Percentiles rank a stretch among this genome's conserved stretches.
These are phyloP conservation scores for Fragaria nilgerrensis DNA, from an alignment of 306 rosid species.

Conservation along the genomic window DNA sequence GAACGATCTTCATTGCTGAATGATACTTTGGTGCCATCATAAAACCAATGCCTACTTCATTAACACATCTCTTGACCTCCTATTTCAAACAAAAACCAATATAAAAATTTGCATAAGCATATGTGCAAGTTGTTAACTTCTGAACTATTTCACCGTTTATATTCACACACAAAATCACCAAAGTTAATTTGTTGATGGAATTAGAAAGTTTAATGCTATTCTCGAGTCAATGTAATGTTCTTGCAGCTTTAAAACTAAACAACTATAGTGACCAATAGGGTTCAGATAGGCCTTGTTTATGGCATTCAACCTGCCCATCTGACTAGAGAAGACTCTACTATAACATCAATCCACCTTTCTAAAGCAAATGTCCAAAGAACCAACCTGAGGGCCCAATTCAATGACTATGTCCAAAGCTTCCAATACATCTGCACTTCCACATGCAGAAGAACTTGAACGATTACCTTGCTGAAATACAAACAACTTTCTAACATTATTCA, in stretches of 20 bases:
- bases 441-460: constrained; percentile 91
- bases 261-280: not conserved
- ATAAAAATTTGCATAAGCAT: constrained; percentile 15
- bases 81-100: constrained; percentile 33
- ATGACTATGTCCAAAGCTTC: constrained; percentile 72
- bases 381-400: constrained; percentile 78
- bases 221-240: not conserved
- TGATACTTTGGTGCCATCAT: constrained; percentile 93
- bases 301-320: constrained; percentile 9
- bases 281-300: not conserved
- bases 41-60: constrained; percentile 86
- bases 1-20: constrained; percentile 81
- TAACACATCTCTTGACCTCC: constrained; percentile 70
- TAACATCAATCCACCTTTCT: not conserved
- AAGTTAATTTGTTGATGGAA: not conserved
- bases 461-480: constrained; percentile 74
- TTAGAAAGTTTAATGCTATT: not conserved
- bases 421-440: constrained; percentile 97
- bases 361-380: constrained; percentile 17
- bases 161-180: not conserved
- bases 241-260: not conserved
- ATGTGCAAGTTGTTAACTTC: not conserved
- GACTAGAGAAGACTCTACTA: not conserved
- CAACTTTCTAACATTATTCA: not conserved
- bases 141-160: not conserved